Evolutionary conservation across 2,329 filamentous ascomycete species (phyloP).

Genomic region (Verticillium longisporum): DNA sequence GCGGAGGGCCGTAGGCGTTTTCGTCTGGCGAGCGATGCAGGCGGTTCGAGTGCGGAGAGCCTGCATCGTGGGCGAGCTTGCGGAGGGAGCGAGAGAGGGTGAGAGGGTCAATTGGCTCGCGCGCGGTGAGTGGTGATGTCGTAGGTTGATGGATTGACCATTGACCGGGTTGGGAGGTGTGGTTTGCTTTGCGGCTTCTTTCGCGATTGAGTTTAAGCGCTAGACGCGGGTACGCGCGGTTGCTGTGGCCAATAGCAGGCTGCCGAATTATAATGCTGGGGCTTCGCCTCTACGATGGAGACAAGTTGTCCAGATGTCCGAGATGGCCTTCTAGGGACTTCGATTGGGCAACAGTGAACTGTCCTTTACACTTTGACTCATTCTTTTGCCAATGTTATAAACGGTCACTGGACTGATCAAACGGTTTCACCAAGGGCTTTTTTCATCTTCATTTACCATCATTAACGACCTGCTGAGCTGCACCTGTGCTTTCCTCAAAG

Average conservation of each 20-base stretch:
- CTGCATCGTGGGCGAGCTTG: conserved; percentile 22
- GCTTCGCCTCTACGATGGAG: conserved; percentile 7
- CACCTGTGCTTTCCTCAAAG: not conserved
- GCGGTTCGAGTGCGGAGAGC: conserved; percentile 27
- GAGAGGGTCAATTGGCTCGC: conserved; percentile 8
- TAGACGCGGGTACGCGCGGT: not conserved
- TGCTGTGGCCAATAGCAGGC: conserved; percentile 2
- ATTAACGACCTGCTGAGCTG: not conserved
- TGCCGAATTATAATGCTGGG: conserved; percentile 13
- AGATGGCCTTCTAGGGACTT: conserved; percentile 7
- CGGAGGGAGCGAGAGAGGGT: not conserved
- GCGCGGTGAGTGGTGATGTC: not conserved
- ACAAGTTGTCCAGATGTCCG: conserved; percentile 8
- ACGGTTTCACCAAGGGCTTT: not conserved
- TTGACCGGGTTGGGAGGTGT: conserved; percentile 2
- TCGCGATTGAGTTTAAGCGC: not conserved
- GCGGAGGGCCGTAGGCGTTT: conserved; percentile 20
- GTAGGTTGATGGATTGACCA: not conserved
- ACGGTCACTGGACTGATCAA: not conserved
- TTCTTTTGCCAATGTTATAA: not conserved
- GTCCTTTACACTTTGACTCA: conserved; percentile 12
- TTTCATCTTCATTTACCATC: not conserved
- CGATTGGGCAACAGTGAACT: conserved; percentile 8
- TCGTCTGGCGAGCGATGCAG: conserved; percentile 27
- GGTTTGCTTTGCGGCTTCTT: not conserved